Conservation (phyloP, 1,284 basidiomycete species). For the Apiotrichum mycotoxinovorans region DNA sequence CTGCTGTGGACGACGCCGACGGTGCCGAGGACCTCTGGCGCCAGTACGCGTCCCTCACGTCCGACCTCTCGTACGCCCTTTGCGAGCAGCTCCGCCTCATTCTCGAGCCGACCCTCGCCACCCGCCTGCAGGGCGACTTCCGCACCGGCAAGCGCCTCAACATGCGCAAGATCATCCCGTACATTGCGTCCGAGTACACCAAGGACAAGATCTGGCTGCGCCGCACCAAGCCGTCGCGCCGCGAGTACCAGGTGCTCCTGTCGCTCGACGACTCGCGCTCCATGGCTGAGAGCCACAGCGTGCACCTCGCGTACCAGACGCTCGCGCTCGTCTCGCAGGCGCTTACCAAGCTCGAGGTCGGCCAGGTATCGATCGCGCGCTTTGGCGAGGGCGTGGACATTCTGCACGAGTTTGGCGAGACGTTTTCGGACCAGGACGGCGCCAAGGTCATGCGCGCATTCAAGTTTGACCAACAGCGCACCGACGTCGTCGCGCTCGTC, state of each 20-base stretch:
- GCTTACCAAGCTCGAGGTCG: conserved; percentile 86
- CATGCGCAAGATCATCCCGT: conserved; percentile 99
- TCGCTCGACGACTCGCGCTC: conserved; percentile 94
- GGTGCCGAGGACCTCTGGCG: conserved; percentile 78
- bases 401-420: conserved; percentile 78
- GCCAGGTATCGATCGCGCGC: conserved; percentile 85
- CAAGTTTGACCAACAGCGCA: conserved; percentile 85
- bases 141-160: conserved; percentile 96
- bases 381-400: conserved; percentile 88
- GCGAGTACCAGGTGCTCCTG: conserved; percentile 94
- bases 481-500: conserved; percentile 83
- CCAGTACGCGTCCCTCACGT: conserved; percentile 82
- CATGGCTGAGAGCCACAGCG: conserved; percentile 90
- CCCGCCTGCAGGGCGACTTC: conserved; percentile 93
- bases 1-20: conserved; percentile 2
- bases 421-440: conserved; percentile 73
- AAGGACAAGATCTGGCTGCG: conserved; percentile 99
- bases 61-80: conserved; percentile 82
- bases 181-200: conserved; percentile 97
- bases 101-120: conserved; percentile 90
- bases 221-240: conserved; percentile 84
- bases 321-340: conserved; percentile 89
- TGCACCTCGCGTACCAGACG: conserved; percentile 92
- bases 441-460: conserved; percentile 78
- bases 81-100: conserved; percentile 97